These are phyloP conservation scores for Dryadomyces quercivorus DNA, from an alignment of 2,329 filamentous ascomycete species.

Conservation along the genomic window DNA sequence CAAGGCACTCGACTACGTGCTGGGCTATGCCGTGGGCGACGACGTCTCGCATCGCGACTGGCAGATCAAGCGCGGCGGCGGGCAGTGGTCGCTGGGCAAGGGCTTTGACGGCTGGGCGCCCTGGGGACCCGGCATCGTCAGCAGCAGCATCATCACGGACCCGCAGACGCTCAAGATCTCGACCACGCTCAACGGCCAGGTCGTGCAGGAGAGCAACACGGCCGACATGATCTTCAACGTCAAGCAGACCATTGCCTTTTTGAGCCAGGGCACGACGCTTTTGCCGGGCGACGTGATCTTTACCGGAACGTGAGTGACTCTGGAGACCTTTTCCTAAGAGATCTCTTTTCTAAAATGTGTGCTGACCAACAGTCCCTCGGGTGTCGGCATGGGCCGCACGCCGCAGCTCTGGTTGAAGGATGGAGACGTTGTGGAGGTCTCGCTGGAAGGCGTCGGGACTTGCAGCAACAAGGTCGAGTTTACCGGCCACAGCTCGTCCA, in stretches of 20 bases:
- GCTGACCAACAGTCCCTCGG: slow-evolving; percentile 39
- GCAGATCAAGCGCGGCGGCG: slow-evolving; percentile 55
- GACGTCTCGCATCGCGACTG: slow-evolving; percentile 73
- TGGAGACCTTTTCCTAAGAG: too few species aligned
- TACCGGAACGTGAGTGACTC: slow-evolving; percentile 47
- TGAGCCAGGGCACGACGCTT: slow-evolving; percentile 50
- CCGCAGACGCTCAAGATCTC: slow-evolving; percentile 43
- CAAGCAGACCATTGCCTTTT: slow-evolving; percentile 43
- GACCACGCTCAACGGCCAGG: slow-evolving; percentile 47
- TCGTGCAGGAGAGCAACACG: slow-evolving; percentile 44
- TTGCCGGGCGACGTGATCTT: slow-evolving; percentile 54
- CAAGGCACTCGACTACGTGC: slow-evolving; percentile 56
- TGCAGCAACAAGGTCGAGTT: slow-evolving; percentile 41
- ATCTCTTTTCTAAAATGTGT: too few species aligned
- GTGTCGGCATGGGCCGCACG: slow-evolving; percentile 57
- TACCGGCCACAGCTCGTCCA: slow-evolving; percentile 19
- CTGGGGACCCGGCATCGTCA: slow-evolving; percentile 60
- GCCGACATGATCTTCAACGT: slow-evolving; percentile 53
- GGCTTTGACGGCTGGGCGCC: slow-evolving; percentile 68
- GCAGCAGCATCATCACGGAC: slow-evolving; percentile 38
- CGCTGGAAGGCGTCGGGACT: slow-evolving; percentile 51
- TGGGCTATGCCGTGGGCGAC: slow-evolving; percentile 65
- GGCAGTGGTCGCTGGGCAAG: slow-evolving; percentile 62
- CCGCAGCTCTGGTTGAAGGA: slow-evolving; percentile 58
- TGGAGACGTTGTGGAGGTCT: slow-evolving; percentile 58